Evolutionary conservation across 495 filamentous ascomycete species (phyloP).

Genomic region (Xylaria castorea): DNA sequence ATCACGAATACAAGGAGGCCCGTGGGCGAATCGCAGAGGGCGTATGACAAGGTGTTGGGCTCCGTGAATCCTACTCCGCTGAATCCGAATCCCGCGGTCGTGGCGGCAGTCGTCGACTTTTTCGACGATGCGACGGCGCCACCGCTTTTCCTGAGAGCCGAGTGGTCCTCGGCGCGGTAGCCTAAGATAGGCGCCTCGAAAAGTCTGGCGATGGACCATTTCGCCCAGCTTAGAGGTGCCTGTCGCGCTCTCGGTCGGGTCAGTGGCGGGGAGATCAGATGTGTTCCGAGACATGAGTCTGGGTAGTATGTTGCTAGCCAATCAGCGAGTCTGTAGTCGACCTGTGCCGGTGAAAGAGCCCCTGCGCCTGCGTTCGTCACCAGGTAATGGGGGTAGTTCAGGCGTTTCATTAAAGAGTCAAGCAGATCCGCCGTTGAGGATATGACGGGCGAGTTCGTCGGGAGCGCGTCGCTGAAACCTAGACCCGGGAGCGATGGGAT

Average conservation of each 20-base stretch:
- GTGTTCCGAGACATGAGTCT: conserved; percentile 63
- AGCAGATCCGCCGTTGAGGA: conserved; percentile 62
- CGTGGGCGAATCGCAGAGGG: conserved; percentile 60
- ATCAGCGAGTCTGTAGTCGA: conserved; percentile 64
- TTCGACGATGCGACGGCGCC: conserved; percentile 24
- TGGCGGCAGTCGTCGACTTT: conserved; percentile 23
- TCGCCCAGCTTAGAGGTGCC: conserved; percentile 49
- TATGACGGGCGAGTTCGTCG: conserved; percentile 63
- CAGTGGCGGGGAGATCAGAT: conserved; percentile 62
- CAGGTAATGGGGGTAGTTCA: conserved; percentile 71
- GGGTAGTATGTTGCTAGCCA: conserved; percentile 60
- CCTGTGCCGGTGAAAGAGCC: conserved; percentile 44
- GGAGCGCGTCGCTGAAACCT: conserved; percentile 68
- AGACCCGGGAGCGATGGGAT: conserved; percentile 76
- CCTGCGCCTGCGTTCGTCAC: conserved; percentile 50
- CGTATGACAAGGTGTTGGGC: conserved; percentile 58
- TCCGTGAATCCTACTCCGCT: conserved; percentile 44
- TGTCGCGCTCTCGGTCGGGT: conserved; percentile 40
- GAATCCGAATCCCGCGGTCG: conserved; percentile 28
- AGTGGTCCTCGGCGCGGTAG: conserved; percentile 50
- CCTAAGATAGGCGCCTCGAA: conserved; percentile 49
- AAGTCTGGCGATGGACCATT: conserved; percentile 51
- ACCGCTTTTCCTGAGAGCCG: conserved; percentile 34
- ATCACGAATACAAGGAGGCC: conserved; percentile 56
- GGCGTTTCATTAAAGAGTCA: conserved; percentile 69